Conservation (phyloP, 2,329 filamentous ascomycete genomes). For the Knufia petricola region DNA sequence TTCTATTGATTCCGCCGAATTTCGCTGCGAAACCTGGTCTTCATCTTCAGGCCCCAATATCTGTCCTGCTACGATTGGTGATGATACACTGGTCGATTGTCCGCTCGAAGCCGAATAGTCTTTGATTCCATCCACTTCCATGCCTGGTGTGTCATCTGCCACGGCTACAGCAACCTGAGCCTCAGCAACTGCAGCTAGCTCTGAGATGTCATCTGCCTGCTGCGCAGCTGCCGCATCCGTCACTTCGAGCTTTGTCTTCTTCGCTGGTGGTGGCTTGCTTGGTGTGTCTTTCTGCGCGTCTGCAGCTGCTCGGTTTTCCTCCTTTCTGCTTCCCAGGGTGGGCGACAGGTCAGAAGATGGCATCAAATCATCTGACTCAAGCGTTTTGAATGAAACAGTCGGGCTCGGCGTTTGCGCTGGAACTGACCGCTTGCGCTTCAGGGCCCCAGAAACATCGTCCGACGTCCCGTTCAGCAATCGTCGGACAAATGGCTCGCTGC, state of each 20-base stretch:
- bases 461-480: neutral
- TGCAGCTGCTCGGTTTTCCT: neutral
- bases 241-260: neutral
- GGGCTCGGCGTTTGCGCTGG: neutral
- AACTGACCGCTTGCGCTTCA: neutral
- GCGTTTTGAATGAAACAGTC: neutral
- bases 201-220: neutral
- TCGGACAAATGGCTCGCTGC: neutral
- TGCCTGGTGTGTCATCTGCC: no score
- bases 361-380: neutral
- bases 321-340: neutral
- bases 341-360: no score
- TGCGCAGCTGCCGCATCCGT: neutral
- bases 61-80: no score
- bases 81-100: no score
- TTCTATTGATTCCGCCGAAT: no score
- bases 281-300: conserved; percentile 10
- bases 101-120: no score
- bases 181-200: neutral
- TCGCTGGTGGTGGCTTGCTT: conserved; percentile 23
- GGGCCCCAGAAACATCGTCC: neutral
- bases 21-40: no score
- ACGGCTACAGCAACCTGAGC: neutral
- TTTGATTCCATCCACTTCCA: no score
- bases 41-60: no score